Evolutionary conservation across 352 stramenopile genomes (phyloP), one percentile per base, ranked within the genome.

Genomic region (Detonula confervacea): DNA sequence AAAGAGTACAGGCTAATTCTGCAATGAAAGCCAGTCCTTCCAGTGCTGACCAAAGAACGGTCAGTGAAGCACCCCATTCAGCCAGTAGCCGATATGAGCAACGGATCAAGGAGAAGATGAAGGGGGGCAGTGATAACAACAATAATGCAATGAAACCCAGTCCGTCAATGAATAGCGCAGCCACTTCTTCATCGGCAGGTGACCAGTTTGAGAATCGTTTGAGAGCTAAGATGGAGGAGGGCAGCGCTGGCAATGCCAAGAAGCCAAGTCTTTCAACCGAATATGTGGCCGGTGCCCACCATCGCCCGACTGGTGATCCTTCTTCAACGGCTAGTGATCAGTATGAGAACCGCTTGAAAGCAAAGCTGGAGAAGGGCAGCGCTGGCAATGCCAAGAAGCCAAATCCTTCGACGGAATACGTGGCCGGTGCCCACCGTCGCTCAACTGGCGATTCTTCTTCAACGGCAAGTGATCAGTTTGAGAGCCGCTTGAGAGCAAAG

Each of bases 261-360:
- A 49, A 49, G n/a, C 39, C 9, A 18, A 5, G 2, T 20, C 12
- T 20, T 49, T 49, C 39, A 49, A 49, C 39, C 4, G 9, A 49
- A 49, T 18, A 49, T 49, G 39, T 4, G 4, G 39, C 39, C 39
- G 2, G 2, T 2, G 16, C 8, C 6, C 9, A 20, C n/a, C 30
- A 37, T 37, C 30, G 30, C 30, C 30, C 30, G 8, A 8, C 3
- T 37, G 30, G 30, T 37, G 30, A 37, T 37, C 8, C 30, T 37
- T 8, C 30, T 37, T 37, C 30, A 37, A 49, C 12, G n/a, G 39
- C 39, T 4, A 49, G 3, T 52, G 44, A 52, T 52, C 44, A 52
- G 44, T 52, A 27, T 52, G 44, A 52, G 44, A 52, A 25, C 25
- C 44, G 44, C 11, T 8, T 52, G 44, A 52, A 27, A 52, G 44